Percentiles rank a stretch among this genome's conserved stretches.
Conservation (phyloP, 1,284 basidiomycete genomes). For the Porodaedalea pini region DNA sequence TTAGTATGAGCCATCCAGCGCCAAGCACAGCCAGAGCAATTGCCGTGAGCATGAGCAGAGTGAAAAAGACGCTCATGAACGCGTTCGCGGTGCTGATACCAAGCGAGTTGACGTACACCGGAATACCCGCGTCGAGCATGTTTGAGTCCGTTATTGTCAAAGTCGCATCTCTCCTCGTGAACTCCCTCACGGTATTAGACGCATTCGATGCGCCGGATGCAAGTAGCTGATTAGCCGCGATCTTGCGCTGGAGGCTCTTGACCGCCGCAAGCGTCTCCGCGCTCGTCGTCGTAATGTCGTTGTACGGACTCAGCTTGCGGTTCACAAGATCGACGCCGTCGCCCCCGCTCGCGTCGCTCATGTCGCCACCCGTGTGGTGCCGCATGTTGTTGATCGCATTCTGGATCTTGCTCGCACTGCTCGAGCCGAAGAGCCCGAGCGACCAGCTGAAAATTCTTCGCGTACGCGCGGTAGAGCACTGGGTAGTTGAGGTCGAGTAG, state of each 20-base stretch:
- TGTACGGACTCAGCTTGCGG: conserved; percentile 76
- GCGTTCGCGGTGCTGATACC: conserved; percentile 78
- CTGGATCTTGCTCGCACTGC: conserved; percentile 60
- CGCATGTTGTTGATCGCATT: conserved; percentile 80
- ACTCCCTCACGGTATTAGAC: neutral
- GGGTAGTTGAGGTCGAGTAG: conserved; percentile 88
- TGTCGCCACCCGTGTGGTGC: conserved; percentile 72
- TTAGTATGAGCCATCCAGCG: conserved; percentile 47
- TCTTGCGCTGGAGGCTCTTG: conserved; percentile 6
- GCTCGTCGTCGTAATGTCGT: conserved; percentile 32
- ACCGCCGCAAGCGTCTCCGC: neutral
- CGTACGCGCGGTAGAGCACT: conserved; percentile 72
- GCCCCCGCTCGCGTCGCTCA: conserved; percentile 53
- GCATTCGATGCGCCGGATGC: conserved; percentile 2
- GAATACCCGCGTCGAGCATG: conserved; percentile 73
- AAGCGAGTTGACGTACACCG: conserved; percentile 74
- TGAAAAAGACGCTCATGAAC: conserved; percentile 80
- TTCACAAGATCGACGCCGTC: conserved; percentile 74
- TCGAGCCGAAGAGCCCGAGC: conserved; percentile 73
- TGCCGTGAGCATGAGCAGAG: conserved; percentile 59
- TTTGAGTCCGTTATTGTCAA: conserved; percentile 65
- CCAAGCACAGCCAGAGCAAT: conserved; percentile 50
- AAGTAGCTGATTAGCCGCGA: conserved; percentile 13
- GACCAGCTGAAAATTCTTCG: conserved; percentile 90
- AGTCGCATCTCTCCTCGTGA: conserved; percentile 45